A percentile compares a stretch with the other conserved stretches of the same genome.
phyloP scores from a whole-genome alignment of 257 asterid genomes.

The Linaria vulgaris region DNA sequence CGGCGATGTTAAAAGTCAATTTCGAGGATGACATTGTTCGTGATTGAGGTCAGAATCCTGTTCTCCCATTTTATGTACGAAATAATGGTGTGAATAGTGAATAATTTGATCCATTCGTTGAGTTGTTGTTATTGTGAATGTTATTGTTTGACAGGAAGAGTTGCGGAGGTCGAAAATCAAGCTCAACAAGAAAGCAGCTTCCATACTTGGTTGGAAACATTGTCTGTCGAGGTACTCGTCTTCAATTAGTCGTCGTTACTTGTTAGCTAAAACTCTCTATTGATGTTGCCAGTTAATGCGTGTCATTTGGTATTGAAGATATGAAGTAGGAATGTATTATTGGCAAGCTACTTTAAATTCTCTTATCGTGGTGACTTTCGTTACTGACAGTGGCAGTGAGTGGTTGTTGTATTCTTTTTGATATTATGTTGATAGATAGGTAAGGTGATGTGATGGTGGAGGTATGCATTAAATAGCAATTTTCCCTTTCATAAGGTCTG shows the following conservation, averaged over 20 bases:
- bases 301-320: neutral
- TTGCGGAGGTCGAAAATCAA: constrained; percentile 72
- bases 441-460: too few species aligned
- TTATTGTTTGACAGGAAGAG: constrained; percentile 51
- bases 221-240: constrained; percentile 58
- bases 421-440: too few species aligned
- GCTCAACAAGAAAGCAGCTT: constrained; percentile 68
- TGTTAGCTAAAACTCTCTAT: neutral
- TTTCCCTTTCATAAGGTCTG: too few species aligned
- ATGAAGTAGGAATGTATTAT: neutral
- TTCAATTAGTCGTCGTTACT: neutral
- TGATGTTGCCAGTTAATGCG: too few species aligned
- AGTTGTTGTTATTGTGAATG: too few species aligned
- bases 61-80: constrained; percentile 11
- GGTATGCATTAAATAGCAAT: too few species aligned
- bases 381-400: too few species aligned
- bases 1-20: constrained; percentile 64
- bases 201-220: constrained; percentile 80
- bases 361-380: too few species aligned
- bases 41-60: constrained; percentile 69
- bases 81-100: neutral
- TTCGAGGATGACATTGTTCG: constrained; percentile 66
- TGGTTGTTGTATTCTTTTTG: too few species aligned
- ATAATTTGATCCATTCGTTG: neutral
- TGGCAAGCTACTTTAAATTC: too few species aligned